A percentile compares a stretch with the other conserved stretches of the same genome.
Conservation (phyloP, 345 rosid genomes). For the Limnanthes douglasii region DNA sequence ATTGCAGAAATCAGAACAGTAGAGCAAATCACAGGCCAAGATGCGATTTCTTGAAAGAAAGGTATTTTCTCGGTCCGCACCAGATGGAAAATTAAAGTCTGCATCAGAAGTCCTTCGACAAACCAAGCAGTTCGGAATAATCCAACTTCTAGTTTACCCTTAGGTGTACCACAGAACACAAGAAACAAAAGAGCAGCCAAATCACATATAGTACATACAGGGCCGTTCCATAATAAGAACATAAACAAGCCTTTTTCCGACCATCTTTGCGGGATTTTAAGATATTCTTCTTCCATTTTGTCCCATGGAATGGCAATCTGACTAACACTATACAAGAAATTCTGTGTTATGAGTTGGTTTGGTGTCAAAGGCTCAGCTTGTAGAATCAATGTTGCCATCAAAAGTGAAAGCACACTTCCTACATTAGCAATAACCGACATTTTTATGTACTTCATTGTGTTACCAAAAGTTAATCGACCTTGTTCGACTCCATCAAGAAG, state of each 20-base stretch:
- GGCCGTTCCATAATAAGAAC: constrained; percentile 53
- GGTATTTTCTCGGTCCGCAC: constrained; percentile 55
- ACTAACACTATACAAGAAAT: constrained; percentile 39
- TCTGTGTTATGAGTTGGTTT: constrained; percentile 48
- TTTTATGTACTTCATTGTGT: constrained; percentile 64
- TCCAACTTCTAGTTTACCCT: background rate
- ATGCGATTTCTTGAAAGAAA: constrained; percentile 40
- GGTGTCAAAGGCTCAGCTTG: constrained; percentile 43
- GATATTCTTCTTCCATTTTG: constrained; percentile 44
- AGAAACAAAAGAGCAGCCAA: constrained; percentile 27
- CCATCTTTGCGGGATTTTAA: constrained; percentile 41
- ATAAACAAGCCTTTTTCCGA: constrained; percentile 23
- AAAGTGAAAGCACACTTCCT: constrained; percentile 38
- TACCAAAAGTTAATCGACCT: constrained; percentile 49
- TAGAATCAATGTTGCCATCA: constrained; percentile 37
- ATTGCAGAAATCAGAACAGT: constrained; percentile 34
- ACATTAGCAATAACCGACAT: constrained; percentile 54
- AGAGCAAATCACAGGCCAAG: constrained; percentile 44
- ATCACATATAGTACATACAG: constrained; percentile 43
- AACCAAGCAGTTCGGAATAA: constrained; percentile 50
- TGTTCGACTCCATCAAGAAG: constrained; percentile 56
- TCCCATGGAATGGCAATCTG: constrained; percentile 69
- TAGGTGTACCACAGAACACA: constrained; percentile 17
- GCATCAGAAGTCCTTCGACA: constrained; percentile 54
- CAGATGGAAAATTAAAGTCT: constrained; percentile 46